Evolutionary conservation across 2,329 filamentous ascomycete genomes (phyloP).

Genomic region (Boeremia exigua): DNA sequence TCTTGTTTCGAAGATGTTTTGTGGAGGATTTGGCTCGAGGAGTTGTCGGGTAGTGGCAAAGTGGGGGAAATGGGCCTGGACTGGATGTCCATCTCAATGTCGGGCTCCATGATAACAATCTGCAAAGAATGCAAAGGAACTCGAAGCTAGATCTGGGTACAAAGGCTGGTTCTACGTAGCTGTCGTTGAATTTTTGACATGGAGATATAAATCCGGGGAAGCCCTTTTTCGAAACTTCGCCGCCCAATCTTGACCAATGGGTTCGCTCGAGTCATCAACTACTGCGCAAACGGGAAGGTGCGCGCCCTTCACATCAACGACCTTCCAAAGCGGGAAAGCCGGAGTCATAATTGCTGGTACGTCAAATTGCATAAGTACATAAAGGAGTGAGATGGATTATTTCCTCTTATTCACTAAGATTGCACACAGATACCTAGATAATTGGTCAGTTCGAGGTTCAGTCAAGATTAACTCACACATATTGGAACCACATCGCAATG

Average conservation of each 20-base stretch:
- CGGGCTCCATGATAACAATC: background rate
- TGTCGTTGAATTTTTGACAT: background rate
- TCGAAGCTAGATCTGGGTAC: background rate
- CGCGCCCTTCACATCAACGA: constrained; percentile 16
- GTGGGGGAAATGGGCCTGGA: background rate
- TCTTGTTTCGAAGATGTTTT: background rate
- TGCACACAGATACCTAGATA: no score
- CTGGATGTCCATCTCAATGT: constrained; percentile 8
- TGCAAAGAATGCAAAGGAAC: background rate
- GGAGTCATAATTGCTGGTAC: background rate
- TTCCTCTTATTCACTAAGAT: no score
- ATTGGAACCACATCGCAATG: no score
- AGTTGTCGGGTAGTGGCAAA: background rate
- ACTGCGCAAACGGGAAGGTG: constrained; percentile 8
- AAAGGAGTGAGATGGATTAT: no score
- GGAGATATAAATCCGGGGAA: constrained; percentile 5
- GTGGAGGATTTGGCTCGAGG: constrained; percentile 2
- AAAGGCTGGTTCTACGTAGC: background rate
- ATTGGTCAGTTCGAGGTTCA: no score
- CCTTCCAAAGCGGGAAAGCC: background rate
- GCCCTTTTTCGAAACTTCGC: constrained; percentile 9
- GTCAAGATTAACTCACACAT: no score
- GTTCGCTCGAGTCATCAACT: background rate
- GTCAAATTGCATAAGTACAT: no score
- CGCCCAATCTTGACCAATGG: background rate